Evolutionary conservation across 2,329 filamentous ascomycete genomes (phyloP), one percentile per base, ranked within the genome.

Genomic region (Talaromyces albobiverticillius): DNA sequence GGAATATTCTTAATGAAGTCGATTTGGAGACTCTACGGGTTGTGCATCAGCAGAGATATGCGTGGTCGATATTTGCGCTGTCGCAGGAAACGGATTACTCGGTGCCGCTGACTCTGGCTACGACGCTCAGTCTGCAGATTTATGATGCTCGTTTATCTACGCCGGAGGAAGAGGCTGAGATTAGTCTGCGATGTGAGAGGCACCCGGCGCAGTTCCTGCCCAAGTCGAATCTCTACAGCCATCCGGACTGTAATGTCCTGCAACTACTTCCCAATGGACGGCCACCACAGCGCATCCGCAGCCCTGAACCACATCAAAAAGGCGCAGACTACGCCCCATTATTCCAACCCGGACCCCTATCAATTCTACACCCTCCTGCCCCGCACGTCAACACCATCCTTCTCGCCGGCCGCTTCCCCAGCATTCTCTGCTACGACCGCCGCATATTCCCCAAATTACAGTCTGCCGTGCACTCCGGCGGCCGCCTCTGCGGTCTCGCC

Each of bases 351-450:
- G 89, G 89, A 0, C 90, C 92, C 1, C 79, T 95, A 22, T 90
- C 87, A 43, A 91, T 96, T 57, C 76, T 95, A 2, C 90, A 96
- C 66, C 77, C 92, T 25, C 86, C 86, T 13, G 77, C 75, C 8
- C 74, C 82, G 1, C 78, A 82, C 58, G 77, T 85, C 16, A 88
- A 89, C 47, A 88, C 94, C 26, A 94, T 97, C 38, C 93, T 92
- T 74, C 84, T 96, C 32, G 90, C 88, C 4, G 93, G 93, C 0
- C 84, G 93, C 14, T 96, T 96, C 67, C 88, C 91, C 4, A 92
- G 85, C 63, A 89, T 96, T 54, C 76, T 96, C 3, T 87, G 90
- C 66, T 97, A 96, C 71, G 91, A 96, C 66, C 83, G 91, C 3
- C 86, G 93, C 42, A 90, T 83, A 70, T 95, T 96, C 64, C 89